A percentile compares a stretch with the other conserved stretches of the same genome.
These are phyloP conservation scores for Aspergillus nanangensis DNA, from an alignment of 495 filamentous ascomycete genomes.

Conservation along the genomic window DNA sequence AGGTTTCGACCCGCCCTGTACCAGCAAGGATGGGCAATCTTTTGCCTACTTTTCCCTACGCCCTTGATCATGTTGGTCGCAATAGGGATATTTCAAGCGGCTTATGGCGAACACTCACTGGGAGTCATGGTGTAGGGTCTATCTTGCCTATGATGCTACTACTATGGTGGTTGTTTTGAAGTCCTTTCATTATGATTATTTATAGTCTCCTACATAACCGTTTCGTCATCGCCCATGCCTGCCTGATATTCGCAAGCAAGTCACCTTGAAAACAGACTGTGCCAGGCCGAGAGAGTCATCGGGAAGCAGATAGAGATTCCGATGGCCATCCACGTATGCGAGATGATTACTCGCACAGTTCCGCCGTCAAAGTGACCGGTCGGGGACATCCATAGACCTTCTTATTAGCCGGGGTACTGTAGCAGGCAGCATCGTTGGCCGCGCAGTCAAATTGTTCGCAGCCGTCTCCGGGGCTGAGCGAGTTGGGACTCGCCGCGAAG, in stretches of 20 bases:
- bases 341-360: slow-evolving; percentile 17
- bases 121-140: too few species aligned
- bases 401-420: slow-evolving; percentile 24
- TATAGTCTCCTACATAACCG: not conserved
- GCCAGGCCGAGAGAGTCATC: not conserved
- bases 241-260: slow-evolving; percentile 4
- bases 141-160: too few species aligned
- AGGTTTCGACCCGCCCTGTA: too few species aligned
- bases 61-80: too few species aligned
- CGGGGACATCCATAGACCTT: slow-evolving; percentile 27
- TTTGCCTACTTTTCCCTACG: too few species aligned
- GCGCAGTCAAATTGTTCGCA: slow-evolving; percentile 26
- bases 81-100: too few species aligned
- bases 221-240: slow-evolving; percentile 6
- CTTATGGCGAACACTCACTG: too few species aligned
- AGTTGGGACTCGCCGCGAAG: slow-evolving; percentile 23
- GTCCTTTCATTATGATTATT: not conserved
- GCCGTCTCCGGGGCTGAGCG: slow-evolving; percentile 24
- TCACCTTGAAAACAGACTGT: not conserved
- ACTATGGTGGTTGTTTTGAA: too few species aligned
- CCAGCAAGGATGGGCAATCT: too few species aligned
- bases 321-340: slow-evolving; percentile 3
- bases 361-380: slow-evolving; percentile 21
- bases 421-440: slow-evolving; percentile 23
- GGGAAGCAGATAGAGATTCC: slow-evolving; percentile 7